Evolutionary conservation across 257 asterid species (phyloP).

Genomic region (Striga asiatica): DNA sequence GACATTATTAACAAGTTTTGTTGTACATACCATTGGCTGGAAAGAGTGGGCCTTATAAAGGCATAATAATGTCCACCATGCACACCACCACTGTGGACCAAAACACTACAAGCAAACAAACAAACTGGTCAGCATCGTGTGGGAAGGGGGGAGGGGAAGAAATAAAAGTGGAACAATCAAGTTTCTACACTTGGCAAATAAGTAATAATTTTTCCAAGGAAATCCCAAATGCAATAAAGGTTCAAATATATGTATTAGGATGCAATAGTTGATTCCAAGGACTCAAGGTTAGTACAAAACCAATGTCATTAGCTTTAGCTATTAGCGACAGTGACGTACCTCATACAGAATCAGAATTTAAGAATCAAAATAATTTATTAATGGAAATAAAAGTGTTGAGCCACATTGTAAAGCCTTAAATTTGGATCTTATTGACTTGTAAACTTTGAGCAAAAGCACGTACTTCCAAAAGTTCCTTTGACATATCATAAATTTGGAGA

Average conservation of each 20-base stretch:
- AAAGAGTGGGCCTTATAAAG: constrained; percentile 34
- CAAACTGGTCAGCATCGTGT: neutral
- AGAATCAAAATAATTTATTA: neutral
- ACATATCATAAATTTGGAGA: no score
- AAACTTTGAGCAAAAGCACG: neutral
- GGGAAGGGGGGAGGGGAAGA: no score
- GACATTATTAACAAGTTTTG: constrained; percentile 5
- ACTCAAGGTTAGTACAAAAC: neutral
- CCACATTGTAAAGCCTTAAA: neutral
- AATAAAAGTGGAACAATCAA: constrained; percentile 2
- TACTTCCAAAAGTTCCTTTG: no score
- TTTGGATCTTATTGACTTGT: neutral
- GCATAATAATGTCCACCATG: constrained; percentile 46
- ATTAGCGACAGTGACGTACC: neutral
- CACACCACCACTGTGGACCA: constrained; percentile 53
- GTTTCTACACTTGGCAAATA: neutral
- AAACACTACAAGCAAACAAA: constrained; percentile 32
- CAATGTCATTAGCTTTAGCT: constrained; percentile 2
- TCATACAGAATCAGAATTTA: neutral
- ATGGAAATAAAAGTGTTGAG: constrained; percentile 6
- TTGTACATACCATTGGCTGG: constrained; percentile 34
- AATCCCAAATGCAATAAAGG: constrained; percentile 11
- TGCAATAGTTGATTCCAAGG: constrained; percentile 1
- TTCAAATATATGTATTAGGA: constrained; percentile 2
- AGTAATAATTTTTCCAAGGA: neutral